phyloP scores from a whole-genome alignment of 192 early-diverging fungal genomes.

The Rhizophagus clarus region DNA sequence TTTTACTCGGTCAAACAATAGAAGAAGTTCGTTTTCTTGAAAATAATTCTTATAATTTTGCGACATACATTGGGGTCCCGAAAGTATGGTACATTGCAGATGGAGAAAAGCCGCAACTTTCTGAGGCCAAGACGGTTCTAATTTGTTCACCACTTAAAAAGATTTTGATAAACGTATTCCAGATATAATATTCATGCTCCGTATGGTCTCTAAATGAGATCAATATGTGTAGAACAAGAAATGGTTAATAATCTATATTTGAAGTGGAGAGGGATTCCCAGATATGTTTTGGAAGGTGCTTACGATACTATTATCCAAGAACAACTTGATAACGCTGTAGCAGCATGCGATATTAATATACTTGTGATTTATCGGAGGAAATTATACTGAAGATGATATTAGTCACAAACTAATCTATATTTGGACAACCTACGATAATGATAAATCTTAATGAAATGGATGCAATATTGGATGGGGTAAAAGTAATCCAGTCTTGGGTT shows the following conservation, averaged over 20 bases:
- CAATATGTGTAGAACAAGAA: background rate
- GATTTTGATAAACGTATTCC: background rate
- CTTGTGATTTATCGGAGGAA: background rate
- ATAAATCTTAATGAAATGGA: too few relatives aligned
- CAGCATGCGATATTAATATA: background rate
- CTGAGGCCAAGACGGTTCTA: background rate
- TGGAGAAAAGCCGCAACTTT: background rate
- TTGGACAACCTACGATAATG: too few relatives aligned
- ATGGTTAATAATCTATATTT: background rate
- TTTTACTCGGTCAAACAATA: background rate
- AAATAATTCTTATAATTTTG: too few relatives aligned
- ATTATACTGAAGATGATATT: background rate
- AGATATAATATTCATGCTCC: background rate
- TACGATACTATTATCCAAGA: background rate
- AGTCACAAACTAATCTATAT: background rate
- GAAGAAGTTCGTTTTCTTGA: too few relatives aligned
- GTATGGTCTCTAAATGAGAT: background rate
- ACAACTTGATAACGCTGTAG: background rate
- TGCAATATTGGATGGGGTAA: background rate
- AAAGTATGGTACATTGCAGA: background rate
- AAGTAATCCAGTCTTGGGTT: background rate
- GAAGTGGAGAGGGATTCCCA: slow-evolving; percentile 7
- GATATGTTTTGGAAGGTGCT: slow-evolving; percentile 2
- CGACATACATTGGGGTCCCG: too few relatives aligned
- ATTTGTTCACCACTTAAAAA: background rate